Evolutionary conservation across 1,139 yeast genomes (phyloP).

Genomic region (Candida tropicalis): DNA sequence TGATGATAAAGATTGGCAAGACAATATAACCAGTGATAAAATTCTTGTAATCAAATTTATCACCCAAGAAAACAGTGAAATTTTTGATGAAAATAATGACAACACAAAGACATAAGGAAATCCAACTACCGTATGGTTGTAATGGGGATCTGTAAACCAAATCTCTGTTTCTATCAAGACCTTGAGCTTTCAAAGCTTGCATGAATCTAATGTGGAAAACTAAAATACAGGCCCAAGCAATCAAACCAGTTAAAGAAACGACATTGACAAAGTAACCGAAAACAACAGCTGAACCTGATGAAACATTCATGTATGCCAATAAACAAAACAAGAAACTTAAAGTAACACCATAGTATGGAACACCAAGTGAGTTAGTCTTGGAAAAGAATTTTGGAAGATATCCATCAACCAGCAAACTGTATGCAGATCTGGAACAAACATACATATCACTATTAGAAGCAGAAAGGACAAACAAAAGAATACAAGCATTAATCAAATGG

Average conservation of each 20-base stretch:
- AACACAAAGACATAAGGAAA: slow-evolving; percentile 56
- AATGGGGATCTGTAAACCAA: slow-evolving; percentile 66
- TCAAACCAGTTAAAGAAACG: slow-evolving; percentile 70
- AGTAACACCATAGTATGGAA: slow-evolving; percentile 41
- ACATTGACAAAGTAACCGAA: slow-evolving; percentile 73
- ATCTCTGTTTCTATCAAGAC: slow-evolving; percentile 32
- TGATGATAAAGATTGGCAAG: slow-evolving; percentile 62
- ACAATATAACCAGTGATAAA: slow-evolving; percentile 82
- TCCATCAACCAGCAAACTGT: slow-evolving; percentile 49
- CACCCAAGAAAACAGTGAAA: slow-evolving; percentile 67
- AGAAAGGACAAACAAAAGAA: slow-evolving; percentile 46
- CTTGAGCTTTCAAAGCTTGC: slow-evolving; percentile 69
- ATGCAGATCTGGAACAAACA: slow-evolving; percentile 48
- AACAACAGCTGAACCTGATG: slow-evolving; percentile 53
- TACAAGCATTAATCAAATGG: slow-evolving; percentile 49
- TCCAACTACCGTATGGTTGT: slow-evolving; percentile 65
- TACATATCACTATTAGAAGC: slow-evolving; percentile 54
- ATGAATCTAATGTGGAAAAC: slow-evolving; percentile 65
- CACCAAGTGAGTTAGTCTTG: slow-evolving; percentile 40
- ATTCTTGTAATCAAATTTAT: slow-evolving; percentile 48
- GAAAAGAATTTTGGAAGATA: slow-evolving; percentile 56
- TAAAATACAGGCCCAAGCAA: slow-evolving; percentile 70
- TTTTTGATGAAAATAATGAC: slow-evolving; percentile 69
- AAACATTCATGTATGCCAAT: slow-evolving; percentile 65
- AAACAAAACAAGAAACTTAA: slow-evolving; percentile 50